Base-by-base conservation (phyloP, 2,329 filamentous ascomycete genomes). In the Neonectria neomacrospora region DNA sequence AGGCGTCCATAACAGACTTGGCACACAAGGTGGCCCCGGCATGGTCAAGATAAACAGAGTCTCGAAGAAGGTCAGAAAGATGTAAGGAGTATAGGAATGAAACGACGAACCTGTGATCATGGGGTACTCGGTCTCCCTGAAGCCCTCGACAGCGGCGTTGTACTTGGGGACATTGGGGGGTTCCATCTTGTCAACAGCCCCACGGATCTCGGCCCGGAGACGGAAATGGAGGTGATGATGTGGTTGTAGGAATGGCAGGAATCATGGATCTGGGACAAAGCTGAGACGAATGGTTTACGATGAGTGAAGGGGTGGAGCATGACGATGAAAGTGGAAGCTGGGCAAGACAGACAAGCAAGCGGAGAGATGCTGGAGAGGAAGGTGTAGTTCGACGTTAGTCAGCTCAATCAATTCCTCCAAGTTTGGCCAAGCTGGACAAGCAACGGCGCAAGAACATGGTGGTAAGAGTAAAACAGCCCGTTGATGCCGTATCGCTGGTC, bases 11-110 rank as follows among this genome's bases (percentile, higher is more conserved):
- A 23, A 96, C 80, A 30, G 92, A 94, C 76, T 91, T 95, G 44
- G 93, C 83, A 74, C 91, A 93, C 1, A 91, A 82, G 0, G 94
- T 95, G n/a, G 93, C 92, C n/a, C 94, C 95, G 0, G 94, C 94
- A 90, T 98, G 94, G 72, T 98, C 95, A 60, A 98, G 89, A 77
- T 97, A 98, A 50, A 90, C 84, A 10, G 88, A 88, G 55, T 86
- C 92, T 95, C 58, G 30, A 9, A 3, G 20, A 9, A 41, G 5
- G 26, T 48, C 39, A 56, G 42, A 26, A 34, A 7, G 14, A 14
- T 18, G 41, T 26, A 37, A 26, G 22, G 7, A n/a, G 28, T n/a
- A 4, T 16, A n/a, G 11, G 34, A 10, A 20, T 42, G 3, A 16
- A 44, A 52, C 14, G 52, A 63, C 73, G 60, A 74, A 90, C 90